A percentile compares a stretch with the other conserved stretches of the same genome.
These are phyloP conservation scores for Lachnellula suecica DNA, from an alignment of 2,329 filamentous ascomycete genomes.

Conservation along the genomic window DNA sequence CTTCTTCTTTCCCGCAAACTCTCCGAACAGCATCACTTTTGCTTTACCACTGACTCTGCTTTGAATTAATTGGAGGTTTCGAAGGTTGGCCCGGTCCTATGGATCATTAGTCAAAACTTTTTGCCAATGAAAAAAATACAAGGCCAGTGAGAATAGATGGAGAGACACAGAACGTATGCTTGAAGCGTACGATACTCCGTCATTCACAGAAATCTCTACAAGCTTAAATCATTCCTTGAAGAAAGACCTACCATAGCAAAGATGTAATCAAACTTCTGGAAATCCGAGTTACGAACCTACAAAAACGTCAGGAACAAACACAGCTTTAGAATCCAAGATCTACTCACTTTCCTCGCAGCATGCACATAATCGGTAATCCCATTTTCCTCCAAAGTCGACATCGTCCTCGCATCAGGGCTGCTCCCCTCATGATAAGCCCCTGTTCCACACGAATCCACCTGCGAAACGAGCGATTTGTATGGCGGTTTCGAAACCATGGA, in stretches of 20 bases:
- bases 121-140: neutral
- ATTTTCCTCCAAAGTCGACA: slow-evolving; percentile 72
- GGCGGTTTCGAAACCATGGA: slow-evolving; percentile 62
- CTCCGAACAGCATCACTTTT: slow-evolving; percentile 80
- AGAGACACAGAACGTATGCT: neutral
- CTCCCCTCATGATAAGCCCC: slow-evolving; percentile 80
- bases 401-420: slow-evolving; percentile 77
- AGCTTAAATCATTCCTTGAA: neutral
- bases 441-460: slow-evolving; percentile 88
- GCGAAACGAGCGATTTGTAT: slow-evolving; percentile 58
- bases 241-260: slow-evolving; percentile 68
- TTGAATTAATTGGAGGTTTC: slow-evolving; percentile 63
- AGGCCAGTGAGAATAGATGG: neutral
- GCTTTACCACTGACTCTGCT: slow-evolving; percentile 55
- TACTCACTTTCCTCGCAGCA: slow-evolving; percentile 68
- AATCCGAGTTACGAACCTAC: slow-evolving; percentile 65
- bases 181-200: too few species aligned
- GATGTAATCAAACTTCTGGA: slow-evolving; percentile 85
- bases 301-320: slow-evolving; percentile 7
- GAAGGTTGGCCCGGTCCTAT: slow-evolving; percentile 72
- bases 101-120: neutral
- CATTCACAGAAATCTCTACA: too few species aligned
- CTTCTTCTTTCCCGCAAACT: slow-evolving; percentile 66
- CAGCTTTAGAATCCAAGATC: neutral
- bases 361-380: slow-evolving; percentile 78